Evolutionary conservation across 2,329 filamentous ascomycete genomes (phyloP).

Genomic region (Graphilbum ipis-grandicollis): DNA sequence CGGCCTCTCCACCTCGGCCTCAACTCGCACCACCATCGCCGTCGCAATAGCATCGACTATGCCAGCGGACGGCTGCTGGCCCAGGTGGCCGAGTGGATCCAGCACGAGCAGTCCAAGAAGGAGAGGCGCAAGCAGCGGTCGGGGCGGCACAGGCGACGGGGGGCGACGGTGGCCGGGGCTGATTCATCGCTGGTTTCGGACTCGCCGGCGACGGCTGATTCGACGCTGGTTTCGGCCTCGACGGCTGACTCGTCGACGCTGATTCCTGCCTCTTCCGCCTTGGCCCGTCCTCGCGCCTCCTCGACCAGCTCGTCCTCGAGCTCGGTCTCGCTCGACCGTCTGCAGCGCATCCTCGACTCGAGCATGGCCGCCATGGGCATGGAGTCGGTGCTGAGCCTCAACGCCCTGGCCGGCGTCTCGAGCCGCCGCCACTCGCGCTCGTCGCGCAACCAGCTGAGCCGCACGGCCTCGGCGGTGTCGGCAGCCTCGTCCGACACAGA

Average conservation of each 20-base stretch:
- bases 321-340: slow-evolving; percentile 56
- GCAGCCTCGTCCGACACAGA: slow-evolving; percentile 72
- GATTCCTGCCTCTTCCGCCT: slow-evolving; percentile 2
- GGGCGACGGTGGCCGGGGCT: no score
- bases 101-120: slow-evolving; percentile 57
- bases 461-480: slow-evolving; percentile 21
- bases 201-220: no score
- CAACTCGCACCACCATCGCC: slow-evolving; percentile 20
- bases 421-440: slow-evolving; percentile 15
- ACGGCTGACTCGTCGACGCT: no score
- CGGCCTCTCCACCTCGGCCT: slow-evolving; percentile 15
- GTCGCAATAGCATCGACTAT: slow-evolving; percentile 16
- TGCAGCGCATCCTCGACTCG: slow-evolving; percentile 65
- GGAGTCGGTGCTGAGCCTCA: slow-evolving; percentile 8
- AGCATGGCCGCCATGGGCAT: slow-evolving; percentile 39
- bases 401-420: slow-evolving; percentile 3
- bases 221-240: no score
- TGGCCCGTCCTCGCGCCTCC: slow-evolving; percentile 19
- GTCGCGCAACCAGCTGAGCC: slow-evolving; percentile 21
- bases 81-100: slow-evolving; percentile 70
- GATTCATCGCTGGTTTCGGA: no score
- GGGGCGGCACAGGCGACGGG: slow-evolving; percentile 2
- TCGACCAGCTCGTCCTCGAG: slow-evolving; percentile 51
- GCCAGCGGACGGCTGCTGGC: slow-evolving; percentile 42
- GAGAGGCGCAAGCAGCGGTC: slow-evolving; percentile 32